These are phyloP conservation scores for Myrmaecium sp. DNA, from an alignment of 2,329 filamentous ascomycete genomes.

Conservation along the genomic window DNA sequence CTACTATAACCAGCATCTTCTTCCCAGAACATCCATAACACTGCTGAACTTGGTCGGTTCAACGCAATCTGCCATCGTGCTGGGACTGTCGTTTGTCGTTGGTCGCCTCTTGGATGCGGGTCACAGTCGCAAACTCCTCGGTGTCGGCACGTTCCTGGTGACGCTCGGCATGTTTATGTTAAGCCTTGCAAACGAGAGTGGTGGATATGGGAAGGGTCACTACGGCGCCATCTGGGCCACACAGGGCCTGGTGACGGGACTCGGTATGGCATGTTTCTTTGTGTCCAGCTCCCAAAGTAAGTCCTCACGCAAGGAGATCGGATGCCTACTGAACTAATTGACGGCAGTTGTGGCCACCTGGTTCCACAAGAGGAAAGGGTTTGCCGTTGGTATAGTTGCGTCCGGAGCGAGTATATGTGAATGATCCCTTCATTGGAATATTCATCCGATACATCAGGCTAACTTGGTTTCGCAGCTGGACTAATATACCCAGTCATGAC, in stretches of 20 bases:
- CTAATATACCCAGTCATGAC: constrained; percentile 31
- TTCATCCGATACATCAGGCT: neutral
- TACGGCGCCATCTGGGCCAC: constrained; percentile 29
- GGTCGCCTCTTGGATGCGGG: constrained; percentile 33
- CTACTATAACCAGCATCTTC: constrained; percentile 29
- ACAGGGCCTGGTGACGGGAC: constrained; percentile 28
- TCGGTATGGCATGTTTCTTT: constrained; percentile 37
- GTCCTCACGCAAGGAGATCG: constrained; percentile 5
- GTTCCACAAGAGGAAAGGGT: constrained; percentile 29
- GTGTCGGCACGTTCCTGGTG: constrained; percentile 25
- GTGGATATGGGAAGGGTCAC: constrained; percentile 17
- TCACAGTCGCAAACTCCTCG: constrained; percentile 22
- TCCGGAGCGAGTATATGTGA: constrained; percentile 29
- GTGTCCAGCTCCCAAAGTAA: constrained; percentile 33
- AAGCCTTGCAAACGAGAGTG: constrained; percentile 23
- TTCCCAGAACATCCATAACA: constrained; percentile 23
- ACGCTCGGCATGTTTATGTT: constrained; percentile 29
- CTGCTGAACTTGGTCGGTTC: constrained; percentile 31
- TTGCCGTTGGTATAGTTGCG: constrained; percentile 33
- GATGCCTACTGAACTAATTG: neutral
- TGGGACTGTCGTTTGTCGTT: constrained; percentile 28
- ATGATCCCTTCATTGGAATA: constrained; percentile 3
- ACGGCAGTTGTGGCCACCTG: constrained; percentile 29
- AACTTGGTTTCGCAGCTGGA: constrained; percentile 14
- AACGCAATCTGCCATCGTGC: constrained; percentile 29